Evolutionary conservation across 129 eudicot species (phyloP), one percentile per base, ranked within the genome.

Genomic region (Flaveria brownii): DNA sequence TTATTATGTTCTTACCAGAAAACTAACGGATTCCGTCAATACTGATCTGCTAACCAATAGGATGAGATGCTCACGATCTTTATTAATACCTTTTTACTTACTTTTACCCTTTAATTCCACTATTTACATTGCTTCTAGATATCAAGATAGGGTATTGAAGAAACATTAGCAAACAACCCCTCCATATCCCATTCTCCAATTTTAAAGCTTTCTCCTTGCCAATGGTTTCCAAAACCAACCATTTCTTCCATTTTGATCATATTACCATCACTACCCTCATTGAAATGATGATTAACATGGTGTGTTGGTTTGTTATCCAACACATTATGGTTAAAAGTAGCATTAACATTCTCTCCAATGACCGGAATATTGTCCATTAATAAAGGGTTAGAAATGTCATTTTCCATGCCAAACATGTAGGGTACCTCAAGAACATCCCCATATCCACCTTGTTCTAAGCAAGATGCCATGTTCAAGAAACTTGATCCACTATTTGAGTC

Each of bases 161-260:
- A 79, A 67, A 85, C 88, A 87, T 87, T 91, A 26, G 88, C 86
- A 86, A 91, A 88, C 81, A 91, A 74, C 80, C 97, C 90, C 80
- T 88, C 97, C 87, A 87, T 85, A 68, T 88, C 97, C 90, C 85
- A 87, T 82, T 91, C 94, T 79, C 88, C 97, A 78, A 78, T 86
- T 71, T 74, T 85, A 15, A 85, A 87, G 90, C 77, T 85, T 87
- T 87, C 90, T 72, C 86, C 89, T 71, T 60, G 68, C 90, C 96
- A 89, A 81, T 86, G 83, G 80, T 83, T 83, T 68, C 84, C 90
- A 83, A 83, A 76, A 20, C 84, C 90, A 82, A 84, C 85, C 71
- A 85, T 77, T 65, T 83, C 91, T 61, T 79, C 97, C 66, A 77
- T 74, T 84, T 84, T 81, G 18, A 82, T 45, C 50, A 9, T 73